Conservation (phyloP, 2,329 filamentous ascomycete genomes). For the Boeremia exigua region DNA sequence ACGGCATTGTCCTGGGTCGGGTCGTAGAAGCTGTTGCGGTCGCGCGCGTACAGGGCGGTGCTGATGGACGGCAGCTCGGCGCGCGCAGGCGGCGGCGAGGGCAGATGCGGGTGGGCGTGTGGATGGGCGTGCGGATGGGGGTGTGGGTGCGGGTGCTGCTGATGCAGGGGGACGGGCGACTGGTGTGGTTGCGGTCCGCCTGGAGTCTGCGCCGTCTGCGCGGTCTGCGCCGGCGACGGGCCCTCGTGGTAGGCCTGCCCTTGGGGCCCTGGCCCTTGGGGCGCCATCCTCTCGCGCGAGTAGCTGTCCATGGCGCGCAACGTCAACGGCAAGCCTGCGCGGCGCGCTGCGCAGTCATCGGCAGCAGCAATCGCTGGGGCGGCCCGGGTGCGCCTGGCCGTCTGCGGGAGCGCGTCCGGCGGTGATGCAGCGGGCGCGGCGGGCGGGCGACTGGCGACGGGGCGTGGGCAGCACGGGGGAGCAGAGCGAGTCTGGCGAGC, state of each 20-base stretch:
- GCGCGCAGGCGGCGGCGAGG: constrained; percentile 44
- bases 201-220: constrained; percentile 45
- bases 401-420: constrained; percentile 18
- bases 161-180: constrained; percentile 42
- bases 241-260: constrained; percentile 43
- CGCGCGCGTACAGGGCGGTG: constrained; percentile 49
- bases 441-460: constrained; percentile 10
- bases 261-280: constrained; percentile 43
- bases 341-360: constrained; percentile 17
- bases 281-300: constrained; percentile 41
- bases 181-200: constrained; percentile 45
- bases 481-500: neutral
- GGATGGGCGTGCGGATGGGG: constrained; percentile 20
- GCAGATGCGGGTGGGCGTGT: constrained; percentile 22
- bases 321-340: constrained; percentile 10
- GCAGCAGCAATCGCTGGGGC: constrained; percentile 9
- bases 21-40: constrained; percentile 56
- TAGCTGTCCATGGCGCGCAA: constrained; percentile 37
- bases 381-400: neutral
- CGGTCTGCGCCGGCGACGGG: constrained; percentile 45
- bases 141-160: constrained; percentile 30
- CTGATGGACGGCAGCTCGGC: constrained; percentile 50
- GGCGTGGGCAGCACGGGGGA: constrained; percentile 16
- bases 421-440: constrained; percentile 22
- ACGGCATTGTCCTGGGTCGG: constrained; percentile 54